A percentile compares a stretch with the other conserved stretches of the same genome.
phyloP scores from a whole-genome alignment of 176 grass and related monocot genomes.

The Coix lacrymajobi region DNA sequence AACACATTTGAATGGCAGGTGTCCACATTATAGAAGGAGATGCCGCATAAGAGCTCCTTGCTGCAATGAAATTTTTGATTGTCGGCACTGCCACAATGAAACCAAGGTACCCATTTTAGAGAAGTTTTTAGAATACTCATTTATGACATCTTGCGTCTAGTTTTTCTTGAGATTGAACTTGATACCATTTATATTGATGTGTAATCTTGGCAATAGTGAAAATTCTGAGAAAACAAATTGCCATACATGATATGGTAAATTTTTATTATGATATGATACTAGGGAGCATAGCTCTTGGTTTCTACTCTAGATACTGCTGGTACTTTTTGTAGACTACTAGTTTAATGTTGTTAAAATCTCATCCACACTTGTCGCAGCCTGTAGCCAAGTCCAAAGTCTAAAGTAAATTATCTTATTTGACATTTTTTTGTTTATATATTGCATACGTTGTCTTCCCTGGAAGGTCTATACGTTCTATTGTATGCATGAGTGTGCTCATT shows the following conservation, averaged over 20 bases:
- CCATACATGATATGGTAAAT: background rate
- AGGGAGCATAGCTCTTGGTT: background rate
- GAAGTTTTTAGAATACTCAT: background rate
- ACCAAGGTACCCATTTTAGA: conserved; percentile 47
- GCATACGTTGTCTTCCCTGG: background rate
- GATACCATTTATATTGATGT: background rate
- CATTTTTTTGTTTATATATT: background rate
- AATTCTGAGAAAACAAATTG: background rate
- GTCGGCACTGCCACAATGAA: conserved; percentile 93
- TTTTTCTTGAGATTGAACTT: background rate
- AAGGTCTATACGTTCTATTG: background rate
- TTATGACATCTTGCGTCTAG: background rate
- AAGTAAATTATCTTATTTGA: background rate
- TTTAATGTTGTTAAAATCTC: background rate
- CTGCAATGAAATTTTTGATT: conserved; percentile 80
- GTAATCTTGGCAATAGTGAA: background rate
- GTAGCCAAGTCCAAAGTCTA: background rate
- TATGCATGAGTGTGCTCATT: background rate
- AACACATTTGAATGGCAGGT: conserved; percentile 45
- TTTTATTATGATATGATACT: background rate
- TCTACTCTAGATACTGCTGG: background rate
- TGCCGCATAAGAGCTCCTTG: conserved; percentile 75
- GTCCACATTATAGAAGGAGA: conserved; percentile 77
- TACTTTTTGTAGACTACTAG: background rate
- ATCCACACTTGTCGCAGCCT: background rate